These are phyloP conservation scores for Coprinopsis strossmayeri DNA, from an alignment of 768 basidiomycete species.

Conservation along the genomic window DNA sequence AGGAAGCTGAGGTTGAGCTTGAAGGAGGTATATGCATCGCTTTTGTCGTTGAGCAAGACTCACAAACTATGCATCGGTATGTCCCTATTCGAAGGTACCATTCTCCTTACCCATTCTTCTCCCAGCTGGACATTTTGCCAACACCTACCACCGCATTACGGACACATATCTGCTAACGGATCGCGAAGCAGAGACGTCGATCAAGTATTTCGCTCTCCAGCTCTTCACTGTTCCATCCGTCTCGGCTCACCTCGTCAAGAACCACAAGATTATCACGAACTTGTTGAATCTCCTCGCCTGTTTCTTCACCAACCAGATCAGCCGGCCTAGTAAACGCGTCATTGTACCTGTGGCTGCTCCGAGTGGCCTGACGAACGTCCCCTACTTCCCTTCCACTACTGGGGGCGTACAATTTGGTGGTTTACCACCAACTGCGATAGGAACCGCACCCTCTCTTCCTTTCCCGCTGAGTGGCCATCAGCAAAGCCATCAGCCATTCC, in stretches of 20 bases:
- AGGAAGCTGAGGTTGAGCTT: conserved; percentile 74
- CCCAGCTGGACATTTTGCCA: conserved; percentile 76
- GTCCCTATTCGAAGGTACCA: background rate
- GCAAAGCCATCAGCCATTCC: background rate
- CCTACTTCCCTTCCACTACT: conserved; percentile 1
- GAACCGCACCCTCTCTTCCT: conserved; percentile 3
- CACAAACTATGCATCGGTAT: conserved; percentile 79
- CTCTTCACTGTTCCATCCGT: conserved; percentile 90
- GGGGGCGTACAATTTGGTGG: background rate
- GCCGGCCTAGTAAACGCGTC: conserved; percentile 53
- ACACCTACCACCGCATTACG: conserved; percentile 79
- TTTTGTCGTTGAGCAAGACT: conserved; percentile 62
- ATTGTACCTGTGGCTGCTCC: conserved; percentile 31
- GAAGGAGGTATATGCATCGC: conserved; percentile 76
- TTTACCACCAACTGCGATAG: background rate
- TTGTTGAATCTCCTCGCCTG: conserved; percentile 80
- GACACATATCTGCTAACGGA: conserved; percentile 91
- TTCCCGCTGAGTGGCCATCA: background rate
- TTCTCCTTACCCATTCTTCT: background rate
- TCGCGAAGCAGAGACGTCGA: conserved; percentile 90
- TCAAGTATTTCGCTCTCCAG: conserved; percentile 90
- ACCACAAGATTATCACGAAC: conserved; percentile 67
- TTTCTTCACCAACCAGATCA: conserved; percentile 90
- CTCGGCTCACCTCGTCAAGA: conserved; percentile 67
- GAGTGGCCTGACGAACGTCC: conserved; percentile 5